Base-by-base conservation (phyloP, 1,284 basidiomycete species). In the Ustilago esculenta region DNA sequence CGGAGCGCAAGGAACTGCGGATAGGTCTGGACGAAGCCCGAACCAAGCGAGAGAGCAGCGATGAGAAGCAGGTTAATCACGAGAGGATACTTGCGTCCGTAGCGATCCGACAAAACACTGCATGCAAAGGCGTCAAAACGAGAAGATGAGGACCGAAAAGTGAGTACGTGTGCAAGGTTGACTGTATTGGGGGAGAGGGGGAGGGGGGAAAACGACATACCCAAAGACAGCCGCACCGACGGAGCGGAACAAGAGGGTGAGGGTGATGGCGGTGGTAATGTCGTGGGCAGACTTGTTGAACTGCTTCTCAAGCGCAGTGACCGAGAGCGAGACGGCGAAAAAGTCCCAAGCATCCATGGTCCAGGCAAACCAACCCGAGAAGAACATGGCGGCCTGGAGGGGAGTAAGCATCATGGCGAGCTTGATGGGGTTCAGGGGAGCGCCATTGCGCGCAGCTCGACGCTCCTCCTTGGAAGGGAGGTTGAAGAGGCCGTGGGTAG, bases 51-150 rank as follows among this genome's bases (percentile, higher is more conserved):
- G 57, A 96, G 87, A 10, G 87, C 82, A 6, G 64, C 71, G 43
- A 77, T 79, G 51, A 72, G 47, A 45, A 82, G 1, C 20, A 84
- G 83, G 81, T 96, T 96, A 75, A 80, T 35, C 14, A 67, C 88
- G 3, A 97, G 85, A 1, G 94, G 92, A 91, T 92, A 98, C 84
- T 94, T 94, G 39, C 94, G 87, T 3, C 94, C 94, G 81, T 87
- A 95, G 9, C 94, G 87, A 39, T 81, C 79, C 0, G 76, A 71
- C n/a, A 76, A 11, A 9, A 79, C 20, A 29, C 49, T 33, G 42
- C 36, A 50, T 6, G 27, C 12, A 12, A 12, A 7, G 27, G n/a
- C n/a, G n/a, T n/a, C n/a, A n/a, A n/a, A n/a, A n/a, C n/a, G n/a
- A n/a, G n/a, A n/a, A n/a, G n/a, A n/a, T n/a, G n/a, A n/a, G n/a